These are phyloP conservation scores for Pezicula neosporulosa DNA, from an alignment of 2,329 filamentous ascomycete species.

Conservation along the genomic window DNA sequence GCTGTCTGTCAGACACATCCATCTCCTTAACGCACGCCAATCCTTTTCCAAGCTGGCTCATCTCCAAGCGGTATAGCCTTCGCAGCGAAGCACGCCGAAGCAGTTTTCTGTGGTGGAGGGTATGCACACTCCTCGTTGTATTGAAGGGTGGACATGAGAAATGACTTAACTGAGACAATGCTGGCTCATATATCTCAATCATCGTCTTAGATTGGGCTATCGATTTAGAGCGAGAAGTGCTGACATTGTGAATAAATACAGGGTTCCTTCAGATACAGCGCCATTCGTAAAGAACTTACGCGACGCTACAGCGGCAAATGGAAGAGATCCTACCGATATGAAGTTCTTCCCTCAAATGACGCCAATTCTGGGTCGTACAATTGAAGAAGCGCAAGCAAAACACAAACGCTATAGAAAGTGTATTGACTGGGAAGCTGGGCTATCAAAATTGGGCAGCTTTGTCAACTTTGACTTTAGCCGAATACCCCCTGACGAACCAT, in stretches of 20 bases:
- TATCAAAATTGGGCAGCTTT: constrained; percentile 69
- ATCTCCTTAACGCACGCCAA: constrained; percentile 64
- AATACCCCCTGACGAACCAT: constrained; percentile 59
- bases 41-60: constrained; percentile 66
- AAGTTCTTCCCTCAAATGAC: constrained; percentile 66
- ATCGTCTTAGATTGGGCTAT: too few species aligned
- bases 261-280: constrained; percentile 55
- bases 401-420: constrained; percentile 58
- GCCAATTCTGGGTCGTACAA: constrained; percentile 60
- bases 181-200: too few species aligned
- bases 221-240: too few species aligned
- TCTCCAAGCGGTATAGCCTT: constrained; percentile 63
- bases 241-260: too few species aligned
- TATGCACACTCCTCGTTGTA: too few species aligned
- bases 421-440: constrained; percentile 58
- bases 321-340: constrained; percentile 55
- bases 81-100: constrained; percentile 62
- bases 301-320: constrained; percentile 45
- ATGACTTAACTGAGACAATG: too few species aligned
- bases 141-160: too few species aligned
- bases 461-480: constrained; percentile 60
- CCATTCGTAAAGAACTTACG: constrained; percentile 60
- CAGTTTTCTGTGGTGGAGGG: constrained; percentile 61
- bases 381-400: constrained; percentile 62
- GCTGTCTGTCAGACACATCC: constrained; percentile 54